These are phyloP conservation scores for Thamnidium elegans DNA, from an alignment of 192 early-diverging fungal species.

Conservation along the genomic window DNA sequence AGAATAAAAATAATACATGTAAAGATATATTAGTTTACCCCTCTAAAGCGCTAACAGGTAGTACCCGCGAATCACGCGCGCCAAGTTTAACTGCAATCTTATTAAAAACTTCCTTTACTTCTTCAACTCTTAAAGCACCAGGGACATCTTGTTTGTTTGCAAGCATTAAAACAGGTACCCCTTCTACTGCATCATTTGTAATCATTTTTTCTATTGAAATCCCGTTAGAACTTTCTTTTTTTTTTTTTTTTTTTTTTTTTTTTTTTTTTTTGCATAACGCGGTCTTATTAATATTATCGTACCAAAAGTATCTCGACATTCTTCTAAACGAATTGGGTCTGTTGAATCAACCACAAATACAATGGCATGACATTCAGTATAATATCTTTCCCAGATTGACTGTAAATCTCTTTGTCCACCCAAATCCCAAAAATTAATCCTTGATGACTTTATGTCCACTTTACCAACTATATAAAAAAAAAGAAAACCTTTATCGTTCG, in stretches of 20 bases:
- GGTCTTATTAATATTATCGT: conserved; percentile 15
- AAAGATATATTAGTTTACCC: conserved; percentile 62
- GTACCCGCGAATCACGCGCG: conserved; percentile 81
- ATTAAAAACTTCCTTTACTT: conserved; percentile 91
- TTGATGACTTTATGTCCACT: conserved; percentile 62
- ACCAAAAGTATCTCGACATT: conserved; percentile 76
- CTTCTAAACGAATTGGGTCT: conserved; percentile 76
- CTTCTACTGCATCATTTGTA: conserved; percentile 67
- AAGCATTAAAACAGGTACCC: conserved; percentile 88
- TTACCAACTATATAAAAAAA: conserved; percentile 61
- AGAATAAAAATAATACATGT: too few relatives aligned
- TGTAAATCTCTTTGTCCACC: conserved; percentile 89
- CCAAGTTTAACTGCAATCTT: conserved; percentile 80
- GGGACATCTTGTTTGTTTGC: conserved; percentile 91
- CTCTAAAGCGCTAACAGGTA: conserved; percentile 76
- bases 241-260: too few relatives aligned
- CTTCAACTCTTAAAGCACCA: conserved; percentile 67
- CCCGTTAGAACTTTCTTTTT: too few relatives aligned
- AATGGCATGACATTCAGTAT: conserved; percentile 87
- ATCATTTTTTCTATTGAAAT: conserved; percentile 68
- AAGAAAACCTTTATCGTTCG: too few relatives aligned
- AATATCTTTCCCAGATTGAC: conserved; percentile 92
- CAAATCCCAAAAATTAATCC: conserved; percentile 93
- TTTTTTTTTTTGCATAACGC: too few relatives aligned
- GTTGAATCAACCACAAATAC: conserved; percentile 92